phyloP scores from a whole-genome alignment of 2,329 filamentous ascomycete genomes.

The Chrysoporthe austroafricana region DNA sequence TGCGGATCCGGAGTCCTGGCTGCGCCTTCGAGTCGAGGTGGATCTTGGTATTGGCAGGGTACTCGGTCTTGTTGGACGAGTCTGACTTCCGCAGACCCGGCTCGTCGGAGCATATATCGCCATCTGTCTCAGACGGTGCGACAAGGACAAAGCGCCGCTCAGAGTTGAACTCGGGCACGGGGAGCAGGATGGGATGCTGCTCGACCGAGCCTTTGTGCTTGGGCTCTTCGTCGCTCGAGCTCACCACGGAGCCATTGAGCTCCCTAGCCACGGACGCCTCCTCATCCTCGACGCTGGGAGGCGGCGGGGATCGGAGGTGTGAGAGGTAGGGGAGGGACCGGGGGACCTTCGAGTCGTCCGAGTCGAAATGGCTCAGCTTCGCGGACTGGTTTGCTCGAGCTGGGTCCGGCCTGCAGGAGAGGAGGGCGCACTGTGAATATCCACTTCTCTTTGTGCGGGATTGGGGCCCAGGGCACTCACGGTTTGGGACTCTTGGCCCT shows the following conservation, averaged over 20 bases:
- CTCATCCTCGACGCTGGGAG: constrained; percentile 73
- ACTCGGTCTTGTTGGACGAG: constrained; percentile 34
- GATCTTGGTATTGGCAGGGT: constrained; percentile 49
- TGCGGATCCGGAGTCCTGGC: constrained; percentile 36
- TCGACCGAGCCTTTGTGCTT: constrained; percentile 67
- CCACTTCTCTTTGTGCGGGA: background rate
- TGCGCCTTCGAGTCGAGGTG: constrained; percentile 33
- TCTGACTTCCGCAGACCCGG: constrained; percentile 19
- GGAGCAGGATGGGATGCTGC: constrained; percentile 69
- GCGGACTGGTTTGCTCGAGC: constrained; percentile 26
- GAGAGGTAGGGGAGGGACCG: background rate
- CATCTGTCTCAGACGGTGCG: constrained; percentile 35
- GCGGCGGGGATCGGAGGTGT: constrained; percentile 54
- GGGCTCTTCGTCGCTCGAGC: constrained; percentile 55
- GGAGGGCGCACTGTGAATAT: constrained; percentile 9
- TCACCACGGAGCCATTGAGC: constrained; percentile 45
- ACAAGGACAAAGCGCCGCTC: constrained; percentile 70
- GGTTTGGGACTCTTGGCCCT: constrained; percentile 44
- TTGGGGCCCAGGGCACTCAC: constrained; percentile 35
- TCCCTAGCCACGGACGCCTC: constrained; percentile 65
- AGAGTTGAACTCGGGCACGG: constrained; percentile 61
- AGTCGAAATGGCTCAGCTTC: constrained; percentile 16
- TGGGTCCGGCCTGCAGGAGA: constrained; percentile 15
- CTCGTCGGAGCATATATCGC: constrained; percentile 26
- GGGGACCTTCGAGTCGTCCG: background rate